Percentiles rank a stretch among this genome's conserved stretches.
phyloP scores from a whole-genome alignment of 2,329 filamentous ascomycete genomes.

The Pestalotiopsis fici region DNA sequence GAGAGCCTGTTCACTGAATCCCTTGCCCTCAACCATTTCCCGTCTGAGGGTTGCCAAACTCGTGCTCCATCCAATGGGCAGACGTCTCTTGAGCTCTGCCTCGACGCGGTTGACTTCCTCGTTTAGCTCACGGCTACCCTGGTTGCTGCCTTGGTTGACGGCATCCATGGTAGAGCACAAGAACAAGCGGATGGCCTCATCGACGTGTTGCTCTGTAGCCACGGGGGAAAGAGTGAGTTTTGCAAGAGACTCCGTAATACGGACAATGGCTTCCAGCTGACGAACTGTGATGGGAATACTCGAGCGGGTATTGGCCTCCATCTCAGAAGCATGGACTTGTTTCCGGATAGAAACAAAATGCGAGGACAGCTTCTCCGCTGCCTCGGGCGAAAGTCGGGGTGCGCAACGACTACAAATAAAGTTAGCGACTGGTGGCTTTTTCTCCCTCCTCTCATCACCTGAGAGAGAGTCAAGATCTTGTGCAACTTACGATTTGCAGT shows the following conservation, averaged over 20 bases:
- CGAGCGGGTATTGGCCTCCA: slow-evolving; percentile 85
- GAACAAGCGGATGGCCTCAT: slow-evolving; percentile 97
- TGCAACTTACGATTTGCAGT: slow-evolving; percentile 84
- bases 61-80: slow-evolving; percentile 95
- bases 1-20: slow-evolving; percentile 84
- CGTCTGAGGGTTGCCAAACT: slow-evolving; percentile 81
- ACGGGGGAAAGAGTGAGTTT: slow-evolving; percentile 86
- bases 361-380: slow-evolving; percentile 92
- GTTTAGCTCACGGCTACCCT: slow-evolving; percentile 84
- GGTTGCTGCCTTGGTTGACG: slow-evolving; percentile 83
- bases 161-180: slow-evolving; percentile 97
- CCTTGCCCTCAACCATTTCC: slow-evolving; percentile 90
- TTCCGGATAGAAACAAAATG: slow-evolving; percentile 96
- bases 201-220: slow-evolving; percentile 88
- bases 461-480: background rate
- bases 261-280: slow-evolving; percentile 94
- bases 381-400: slow-evolving; percentile 84
- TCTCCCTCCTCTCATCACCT: too few relatives aligned
- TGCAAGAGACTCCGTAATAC: slow-evolving; percentile 93
- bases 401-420: slow-evolving; percentile 71
- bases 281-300: slow-evolving; percentile 97
- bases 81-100: slow-evolving; percentile 79
- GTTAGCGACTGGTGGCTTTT: slow-evolving; percentile 27
- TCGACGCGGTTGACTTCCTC: slow-evolving; percentile 88
- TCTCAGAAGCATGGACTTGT: slow-evolving; percentile 88